phyloP scores from a whole-genome alignment of 441 rosid genomes.

The Brassica hybrid region DNA sequence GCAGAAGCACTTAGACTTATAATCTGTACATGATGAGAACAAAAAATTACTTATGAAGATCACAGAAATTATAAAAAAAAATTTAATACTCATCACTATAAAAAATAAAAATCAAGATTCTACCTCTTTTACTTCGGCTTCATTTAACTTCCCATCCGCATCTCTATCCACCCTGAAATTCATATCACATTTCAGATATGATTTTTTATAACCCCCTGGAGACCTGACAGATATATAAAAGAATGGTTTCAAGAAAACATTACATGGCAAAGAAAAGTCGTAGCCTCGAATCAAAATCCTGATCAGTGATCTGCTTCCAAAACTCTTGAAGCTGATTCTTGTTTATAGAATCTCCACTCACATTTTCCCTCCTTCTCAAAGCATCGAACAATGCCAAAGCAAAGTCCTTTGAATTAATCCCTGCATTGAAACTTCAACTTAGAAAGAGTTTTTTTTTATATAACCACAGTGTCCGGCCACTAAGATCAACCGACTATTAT shows the following conservation, averaged over 20 bases:
- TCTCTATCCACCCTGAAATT: conserved; percentile 62
- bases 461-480: too few relatives aligned
- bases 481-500: too few relatives aligned
- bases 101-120: neutral
- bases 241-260: conserved; percentile 12
- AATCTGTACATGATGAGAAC: conserved; percentile 38
- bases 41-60: neutral
- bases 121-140: conserved; percentile 63
- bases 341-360: conserved; percentile 48
- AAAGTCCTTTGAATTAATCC: conserved; percentile 58
- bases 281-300: conserved; percentile 64
- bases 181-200: conserved; percentile 7
- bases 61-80: too few relatives aligned
- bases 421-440: conserved; percentile 32
- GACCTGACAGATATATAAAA: neutral
- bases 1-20: conserved; percentile 62
- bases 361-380: conserved; percentile 44
- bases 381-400: conserved; percentile 58
- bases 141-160: conserved; percentile 59
- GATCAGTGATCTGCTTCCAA: conserved; percentile 64
- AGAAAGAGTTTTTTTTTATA: neutral
- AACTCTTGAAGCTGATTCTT: conserved; percentile 49
- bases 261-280: conserved; percentile 68
- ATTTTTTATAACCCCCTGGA: too few relatives aligned
- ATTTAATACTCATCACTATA: neutral